Evolutionary conservation across 805 yeast species (phyloP), one percentile per base, ranked within the genome.

Genomic region (Ogataea angusta): DNA sequence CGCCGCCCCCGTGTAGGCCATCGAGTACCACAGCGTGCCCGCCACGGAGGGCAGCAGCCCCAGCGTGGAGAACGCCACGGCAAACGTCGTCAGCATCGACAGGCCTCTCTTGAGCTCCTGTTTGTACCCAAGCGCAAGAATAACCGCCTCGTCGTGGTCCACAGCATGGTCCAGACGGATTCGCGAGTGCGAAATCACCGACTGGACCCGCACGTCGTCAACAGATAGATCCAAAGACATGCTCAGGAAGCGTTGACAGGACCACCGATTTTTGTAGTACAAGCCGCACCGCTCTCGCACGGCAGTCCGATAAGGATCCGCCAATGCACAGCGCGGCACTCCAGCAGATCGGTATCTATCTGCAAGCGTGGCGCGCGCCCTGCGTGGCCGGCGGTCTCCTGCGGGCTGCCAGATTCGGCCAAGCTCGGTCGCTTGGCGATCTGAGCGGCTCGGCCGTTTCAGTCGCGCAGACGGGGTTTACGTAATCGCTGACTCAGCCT

Each of bases 1-100:
- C 3, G 80, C 75, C 17, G 75, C 72, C 21, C 86, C 86, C 6
- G 78, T 68, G 28, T 80, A 81, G 36, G 75, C 69, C 54, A 78
- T 71, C 32, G 79, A 80, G 51, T 78, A 78, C 54, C 70, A 69
- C 42, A 81, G 65, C n/a, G 82, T 72, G 6, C 85, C 75, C 3
- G 84, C 82, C 35, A 81, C 69, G 2, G 86, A 82, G 12, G 84
- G 82, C 58, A 82, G 70, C 40, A 81, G 69, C 8, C 84, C 82
- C 42, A 82, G 63, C 27, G 80, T 81, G 0, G 83, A 75, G 54
- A 82, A 81, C 2, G 84, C 74, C 14, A 81, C 82, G 16, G 78
- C 74, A 51, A 79, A 79, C 1, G 79, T 70, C 10, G 83, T 69
- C 58, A 73, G 65, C 33, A 79, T 55, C 9, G 76, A 68, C 51